Evolutionary conservation across 805 yeast species (phyloP).

Genomic region (Zygotorulaspora chibaensis): DNA sequence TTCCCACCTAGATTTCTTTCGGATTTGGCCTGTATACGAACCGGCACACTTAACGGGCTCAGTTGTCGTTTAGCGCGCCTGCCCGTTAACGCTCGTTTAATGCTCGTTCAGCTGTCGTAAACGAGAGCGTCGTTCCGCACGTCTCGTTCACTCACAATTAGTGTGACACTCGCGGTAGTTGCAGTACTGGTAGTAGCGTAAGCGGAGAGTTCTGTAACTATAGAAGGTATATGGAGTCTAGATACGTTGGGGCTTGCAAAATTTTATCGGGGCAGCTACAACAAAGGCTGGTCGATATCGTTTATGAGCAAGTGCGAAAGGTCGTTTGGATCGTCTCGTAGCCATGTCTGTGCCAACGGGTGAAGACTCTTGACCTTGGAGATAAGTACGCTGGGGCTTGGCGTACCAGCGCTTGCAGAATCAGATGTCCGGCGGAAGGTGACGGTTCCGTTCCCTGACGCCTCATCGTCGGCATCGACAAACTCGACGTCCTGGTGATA

Average conservation of each 20-base stretch:
- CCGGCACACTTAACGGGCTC: too few species aligned
- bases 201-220: too few species aligned
- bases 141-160: neutral
- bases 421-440: slow-evolving; percentile 4
- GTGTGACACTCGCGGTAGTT: too few species aligned
- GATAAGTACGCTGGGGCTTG: slow-evolving; percentile 14
- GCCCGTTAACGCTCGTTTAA: too few species aligned
- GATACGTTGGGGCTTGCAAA: too few species aligned
- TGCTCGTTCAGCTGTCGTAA: neutral
- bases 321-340: slow-evolving; percentile 29
- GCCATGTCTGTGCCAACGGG: slow-evolving; percentile 71
- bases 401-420: neutral
- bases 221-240: too few species aligned
- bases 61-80: too few species aligned
- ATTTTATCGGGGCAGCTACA: neutral
- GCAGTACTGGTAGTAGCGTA: too few species aligned
- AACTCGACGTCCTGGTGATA: slow-evolving; percentile 35
- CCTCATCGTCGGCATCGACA: slow-evolving; percentile 14
- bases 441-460: slow-evolving; percentile 24
- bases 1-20: too few species aligned
- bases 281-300: neutral
- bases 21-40: too few species aligned
- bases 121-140: neutral
- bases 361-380: slow-evolving; percentile 50
- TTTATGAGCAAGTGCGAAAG: slow-evolving; percentile 2